Evolutionary conservation across 768 basidiomycete species (phyloP), one percentile per base, ranked within the genome.

Genomic region (Leccinum longicurvipes): DNA sequence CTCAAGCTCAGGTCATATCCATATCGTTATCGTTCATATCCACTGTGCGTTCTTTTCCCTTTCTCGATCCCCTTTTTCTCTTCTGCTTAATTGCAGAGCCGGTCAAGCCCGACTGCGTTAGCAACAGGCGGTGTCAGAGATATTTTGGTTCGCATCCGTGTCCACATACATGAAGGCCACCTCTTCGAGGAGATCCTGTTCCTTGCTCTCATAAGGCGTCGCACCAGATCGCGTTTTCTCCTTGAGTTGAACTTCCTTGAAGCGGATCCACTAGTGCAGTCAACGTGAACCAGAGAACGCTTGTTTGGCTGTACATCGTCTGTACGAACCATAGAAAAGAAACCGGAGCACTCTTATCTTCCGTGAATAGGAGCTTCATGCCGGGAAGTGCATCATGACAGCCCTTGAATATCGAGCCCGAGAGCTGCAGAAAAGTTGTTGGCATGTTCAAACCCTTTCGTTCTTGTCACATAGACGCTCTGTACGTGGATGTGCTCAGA

Each of bases 351-450:
- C 86, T 80, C 74, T 84, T 84, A 31, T 78, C 79, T 53, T 91
- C 89, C 0, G 82, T 79, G 67, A 92, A 91, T 19, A 92, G 64
- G 24, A 93, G 71, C 63, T 93, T 90, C 0, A 87, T 87, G 2
- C 91, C 91, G 3, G 92, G 72, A 4, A 92, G 75, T 17, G 44
- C 65, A 54, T 87, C 82, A 57, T 91, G 84, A 34, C 76, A 73
- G 1, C 91, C 91, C 67, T 84, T 84, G 59, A 91, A 77, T 19
- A 90, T 77, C 1, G 87, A 86, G 2, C 89, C 89, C 5, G 86
- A 84, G 1, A 92, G 76, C 60, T 93, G 91, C 21, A 93, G 69
- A 60, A 83, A 90, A 0, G 91, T 90, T 0, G 82, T 86, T 0
- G 87, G 82, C 0, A 87, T 87, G 64, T 93, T 89, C 23, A 92